Evolutionary conservation across 768 basidiomycete genomes (phyloP).

Genomic region (Leccinum subgranulosum): DNA sequence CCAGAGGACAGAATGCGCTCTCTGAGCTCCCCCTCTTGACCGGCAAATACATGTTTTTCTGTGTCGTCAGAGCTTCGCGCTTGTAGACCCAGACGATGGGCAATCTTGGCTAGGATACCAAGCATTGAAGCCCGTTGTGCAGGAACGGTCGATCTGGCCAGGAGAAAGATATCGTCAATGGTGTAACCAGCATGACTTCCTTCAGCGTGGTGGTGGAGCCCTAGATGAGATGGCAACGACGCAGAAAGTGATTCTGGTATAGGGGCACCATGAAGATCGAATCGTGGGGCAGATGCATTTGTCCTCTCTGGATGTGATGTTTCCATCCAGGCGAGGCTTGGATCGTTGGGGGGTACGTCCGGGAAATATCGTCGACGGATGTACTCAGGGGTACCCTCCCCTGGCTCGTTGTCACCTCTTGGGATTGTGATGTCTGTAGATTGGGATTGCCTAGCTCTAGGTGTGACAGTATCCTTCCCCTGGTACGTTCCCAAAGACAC

Average conservation of each 20-base stretch:
- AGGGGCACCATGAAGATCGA: conserved; percentile 71
- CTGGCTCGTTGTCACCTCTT: conserved; percentile 32
- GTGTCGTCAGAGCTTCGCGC: neutral
- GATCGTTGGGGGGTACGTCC: conserved; percentile 59
- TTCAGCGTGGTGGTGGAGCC: conserved; percentile 89
- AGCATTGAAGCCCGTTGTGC: conserved; percentile 85
- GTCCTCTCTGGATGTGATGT: conserved; percentile 10
- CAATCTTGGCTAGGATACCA: conserved; percentile 61
- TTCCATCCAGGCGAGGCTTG: conserved; percentile 79
- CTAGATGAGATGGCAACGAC: conserved; percentile 76
- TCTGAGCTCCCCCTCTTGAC: conserved; percentile 43
- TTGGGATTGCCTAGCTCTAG: conserved; percentile 5
- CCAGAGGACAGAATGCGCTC: conserved; percentile 66
- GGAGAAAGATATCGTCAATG: conserved; percentile 76
- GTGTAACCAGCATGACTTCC: conserved; percentile 80
- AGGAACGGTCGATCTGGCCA: conserved; percentile 77
- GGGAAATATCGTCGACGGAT: conserved; percentile 87
- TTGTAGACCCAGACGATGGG: conserved; percentile 32
- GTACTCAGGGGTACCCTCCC: conserved; percentile 77
- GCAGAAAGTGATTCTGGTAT: conserved; percentile 55
- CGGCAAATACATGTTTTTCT: conserved; percentile 18
- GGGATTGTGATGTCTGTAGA: neutral
- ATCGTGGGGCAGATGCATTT: conserved; percentile 46
- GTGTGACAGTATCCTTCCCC: conserved; percentile 6
- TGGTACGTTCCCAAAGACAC: conserved; percentile 41